These are phyloP conservation scores for Nemania sp. DNA, from an alignment of 2,329 filamentous ascomycete species.

Conservation along the genomic window DNA sequence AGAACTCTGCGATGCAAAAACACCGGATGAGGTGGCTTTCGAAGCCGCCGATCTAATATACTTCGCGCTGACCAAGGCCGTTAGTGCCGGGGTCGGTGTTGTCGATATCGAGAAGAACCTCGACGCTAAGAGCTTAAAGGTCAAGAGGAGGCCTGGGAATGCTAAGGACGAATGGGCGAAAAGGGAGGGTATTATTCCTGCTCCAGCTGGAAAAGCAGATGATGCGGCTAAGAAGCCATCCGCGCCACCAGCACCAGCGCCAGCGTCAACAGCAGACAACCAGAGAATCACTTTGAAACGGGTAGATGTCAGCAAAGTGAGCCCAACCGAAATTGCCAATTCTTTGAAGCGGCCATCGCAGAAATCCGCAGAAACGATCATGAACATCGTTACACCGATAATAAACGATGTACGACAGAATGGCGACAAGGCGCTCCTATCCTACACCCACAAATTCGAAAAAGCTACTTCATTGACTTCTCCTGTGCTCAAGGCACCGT, in stretches of 20 bases:
- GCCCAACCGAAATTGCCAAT: constrained; percentile 67
- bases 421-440: constrained; percentile 85
- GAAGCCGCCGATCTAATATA: constrained; percentile 96
- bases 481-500: constrained; percentile 87
- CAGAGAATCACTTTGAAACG: constrained; percentile 80
- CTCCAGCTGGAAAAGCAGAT: constrained; percentile 39
- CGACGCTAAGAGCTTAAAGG: constrained; percentile 92
- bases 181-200: constrained; percentile 69
- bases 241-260: constrained; percentile 40
- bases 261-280: constrained; percentile 40
- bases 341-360: constrained; percentile 88
- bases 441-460: constrained; percentile 97
- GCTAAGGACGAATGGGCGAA: constrained; percentile 92
- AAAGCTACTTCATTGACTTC: constrained; percentile 90
- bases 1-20: constrained; percentile 85
- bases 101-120: constrained; percentile 91
- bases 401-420: constrained; percentile 82
- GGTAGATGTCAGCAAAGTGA: constrained; percentile 68
- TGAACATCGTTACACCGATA: constrained; percentile 88
- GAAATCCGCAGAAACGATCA: constrained; percentile 89
- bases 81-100: constrained; percentile 80
- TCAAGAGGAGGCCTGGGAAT: constrained; percentile 89
- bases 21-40: constrained; percentile 82
- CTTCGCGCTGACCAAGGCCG: constrained; percentile 89
- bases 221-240: constrained; percentile 42